A percentile compares a stretch with the other conserved stretches of the same genome.
These are phyloP conservation scores for Psidium friedrichsthalianum DNA, from an alignment of 345 rosid species.

Conservation along the genomic window DNA sequence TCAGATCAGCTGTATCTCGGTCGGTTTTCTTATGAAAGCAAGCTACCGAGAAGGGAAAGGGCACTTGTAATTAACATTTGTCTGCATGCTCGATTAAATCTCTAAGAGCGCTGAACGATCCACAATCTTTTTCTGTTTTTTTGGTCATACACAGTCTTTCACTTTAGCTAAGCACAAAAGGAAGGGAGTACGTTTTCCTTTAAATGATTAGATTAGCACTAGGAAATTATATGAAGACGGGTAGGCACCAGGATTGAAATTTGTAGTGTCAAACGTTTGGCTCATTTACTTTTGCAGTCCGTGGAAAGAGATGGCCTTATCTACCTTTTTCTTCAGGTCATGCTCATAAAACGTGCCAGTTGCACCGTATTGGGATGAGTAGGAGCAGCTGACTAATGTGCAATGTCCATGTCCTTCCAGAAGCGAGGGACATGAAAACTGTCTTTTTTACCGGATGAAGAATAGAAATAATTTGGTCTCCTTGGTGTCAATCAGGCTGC, in stretches of 20 bases:
- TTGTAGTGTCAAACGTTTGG: neutral
- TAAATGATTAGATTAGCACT: neutral
- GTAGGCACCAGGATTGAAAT: neutral
- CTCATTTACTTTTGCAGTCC: neutral
- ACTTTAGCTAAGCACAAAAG: neutral
- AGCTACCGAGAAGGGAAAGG: neutral
- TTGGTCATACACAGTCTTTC: neutral
- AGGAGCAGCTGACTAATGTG: neutral
- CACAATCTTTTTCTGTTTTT: neutral
- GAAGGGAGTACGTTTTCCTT: neutral
- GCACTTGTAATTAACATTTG: neutral
- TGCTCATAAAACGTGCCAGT: neutral
- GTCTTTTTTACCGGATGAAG: neutral
- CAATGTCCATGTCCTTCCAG: neutral
- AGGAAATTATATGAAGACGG: neutral
- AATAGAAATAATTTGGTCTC: neutral
- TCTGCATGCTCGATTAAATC: neutral
- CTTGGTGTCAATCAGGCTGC: neutral
- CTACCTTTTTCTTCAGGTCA: neutral
- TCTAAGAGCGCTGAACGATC: neutral
- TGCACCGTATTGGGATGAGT: neutral
- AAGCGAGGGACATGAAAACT: neutral
- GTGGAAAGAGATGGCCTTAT: neutral
- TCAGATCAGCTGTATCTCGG: neutral
- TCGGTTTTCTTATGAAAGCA: neutral